Evolutionary conservation across 78 protist genomes (phyloP), one percentile per base, ranked within the genome.

Genomic region (Dictyostelium brefeldianum): DNA sequence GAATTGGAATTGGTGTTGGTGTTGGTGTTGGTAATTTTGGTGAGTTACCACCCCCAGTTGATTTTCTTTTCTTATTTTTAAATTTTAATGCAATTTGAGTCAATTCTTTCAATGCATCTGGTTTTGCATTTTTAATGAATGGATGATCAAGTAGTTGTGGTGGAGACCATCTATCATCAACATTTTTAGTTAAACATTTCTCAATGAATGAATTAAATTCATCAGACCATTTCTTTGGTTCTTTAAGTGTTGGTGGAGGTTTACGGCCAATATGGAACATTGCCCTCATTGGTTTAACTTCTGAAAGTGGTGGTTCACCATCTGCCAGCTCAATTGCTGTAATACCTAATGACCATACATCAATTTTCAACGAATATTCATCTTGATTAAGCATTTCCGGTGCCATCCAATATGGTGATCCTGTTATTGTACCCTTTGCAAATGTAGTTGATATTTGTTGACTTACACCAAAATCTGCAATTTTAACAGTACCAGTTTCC

Each of bases 311-410:
- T 77, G 93, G 93, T 48, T 56, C 83, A n/a, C 93, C 93, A 25
- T 87, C 93, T 2, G 93, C 93, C 78, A 87, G 20, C 36, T 87
- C 93, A 31, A 87, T 91, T 9, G 84, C 83, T 15, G 89, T 83
- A 11, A 91, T 98, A 15, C 99, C 99, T 73, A 98, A 95, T 56
- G 98, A 96, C 99, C 99, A 98, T 25, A 98, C 91, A 90, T 98
- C 99, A 27, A 92, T 67, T 92, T 94, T 81, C 12, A 20, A 53
- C 57, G 70, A 80, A 54, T 96, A 91, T 0, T 59, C 47, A 14
- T 41, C 20, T 74, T 91, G 93, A 18, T 94, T 92, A 70, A 98
- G 65, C 15, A 98, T 94, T 51, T 97, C 99, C 3, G 99, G 99
- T 7, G 99, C 98, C 99, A 97, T 97, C 98, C 97, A 97, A 74